Evolutionary conservation across 768 basidiomycete species (phyloP).

Genomic region (Mycena albidolilacea): DNA sequence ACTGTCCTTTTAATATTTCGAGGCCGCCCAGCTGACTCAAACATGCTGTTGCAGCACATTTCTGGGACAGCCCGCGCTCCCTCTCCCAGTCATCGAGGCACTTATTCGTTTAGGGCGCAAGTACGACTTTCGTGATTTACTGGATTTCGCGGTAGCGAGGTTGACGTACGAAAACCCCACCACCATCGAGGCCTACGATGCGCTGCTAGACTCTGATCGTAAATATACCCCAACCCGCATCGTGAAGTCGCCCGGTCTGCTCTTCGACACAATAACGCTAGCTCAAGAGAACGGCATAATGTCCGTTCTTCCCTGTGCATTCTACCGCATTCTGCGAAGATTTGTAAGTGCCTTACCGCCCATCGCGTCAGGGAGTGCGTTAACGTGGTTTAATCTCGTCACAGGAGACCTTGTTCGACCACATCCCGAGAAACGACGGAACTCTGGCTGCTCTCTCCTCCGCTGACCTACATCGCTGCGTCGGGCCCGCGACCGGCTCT

Average conservation of each 20-base stretch:
- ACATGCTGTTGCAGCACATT: background rate
- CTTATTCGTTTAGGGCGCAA: conserved; percentile 16
- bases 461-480: background rate
- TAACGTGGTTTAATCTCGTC: background rate
- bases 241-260: background rate
- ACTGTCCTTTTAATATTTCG: background rate
- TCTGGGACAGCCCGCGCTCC: background rate
- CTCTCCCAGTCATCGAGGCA: background rate
- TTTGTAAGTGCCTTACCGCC: too few relatives aligned
- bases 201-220: too few relatives aligned
- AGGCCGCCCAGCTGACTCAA: background rate
- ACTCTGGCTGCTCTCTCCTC: background rate
- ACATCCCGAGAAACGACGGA: background rate
- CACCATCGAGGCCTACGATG: conserved; percentile 10
- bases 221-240: background rate
- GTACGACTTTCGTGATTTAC: conserved; percentile 6
- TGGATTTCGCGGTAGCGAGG: conserved; percentile 2
- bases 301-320: conserved; percentile 9
- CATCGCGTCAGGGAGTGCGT: background rate
- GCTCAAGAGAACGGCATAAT: conserved; percentile 12
- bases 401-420: background rate
- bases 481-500: background rate
- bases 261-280: background rate
- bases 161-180: conserved; percentile 12
- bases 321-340: background rate